Base-by-base conservation (phyloP, 345 rosid species). In the Sapria himalayana region DNA sequence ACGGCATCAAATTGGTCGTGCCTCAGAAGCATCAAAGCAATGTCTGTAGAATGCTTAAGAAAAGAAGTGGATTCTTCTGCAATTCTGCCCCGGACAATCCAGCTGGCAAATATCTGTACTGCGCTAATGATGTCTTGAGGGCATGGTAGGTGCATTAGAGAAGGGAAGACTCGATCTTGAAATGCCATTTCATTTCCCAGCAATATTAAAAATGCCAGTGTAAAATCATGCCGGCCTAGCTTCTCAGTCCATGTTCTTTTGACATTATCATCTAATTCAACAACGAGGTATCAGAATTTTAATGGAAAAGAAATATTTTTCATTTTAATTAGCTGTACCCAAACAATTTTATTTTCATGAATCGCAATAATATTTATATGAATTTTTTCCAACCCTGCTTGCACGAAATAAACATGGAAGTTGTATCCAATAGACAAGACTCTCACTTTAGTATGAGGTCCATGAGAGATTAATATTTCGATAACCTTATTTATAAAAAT, bases 1-100 rank as follows among this genome's bases (percentile, higher is more conserved):
- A 66, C 93, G 34, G 98, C 94, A 55, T 66, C 58, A 56, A 69
- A 69, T 48, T 89, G 98, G 42, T 89, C 78, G 59, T 82, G 73
- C 55, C 71, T 67, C 36, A 82, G 70, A 18, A 89, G 81, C 59
- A 62, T 62, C 33, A 67, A 44, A 22, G 85, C 79, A 69, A 82
- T 67, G 50, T 78, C 82, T 52, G 67, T 65, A 48, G 85, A 66
- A 50, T 74, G 93, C 57, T 70, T 71, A 49, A 72, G 45, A 51
- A 71, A 67, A 41, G 80, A 65, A 63, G 73, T 60, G 50, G 85
- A 65, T 41, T 68, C 76, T 15, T 68, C 80, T 41, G 73, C 70
- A 20, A 65, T 59, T 54, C 62, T 64, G 20, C 85, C 82, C 77
- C 75, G 79, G 24, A 76, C 67, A 37, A 89, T 67, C 94, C 85